phyloP scores from a whole-genome alignment of 768 basidiomycete species.

The Cystofilobasidium macerans region DNA sequence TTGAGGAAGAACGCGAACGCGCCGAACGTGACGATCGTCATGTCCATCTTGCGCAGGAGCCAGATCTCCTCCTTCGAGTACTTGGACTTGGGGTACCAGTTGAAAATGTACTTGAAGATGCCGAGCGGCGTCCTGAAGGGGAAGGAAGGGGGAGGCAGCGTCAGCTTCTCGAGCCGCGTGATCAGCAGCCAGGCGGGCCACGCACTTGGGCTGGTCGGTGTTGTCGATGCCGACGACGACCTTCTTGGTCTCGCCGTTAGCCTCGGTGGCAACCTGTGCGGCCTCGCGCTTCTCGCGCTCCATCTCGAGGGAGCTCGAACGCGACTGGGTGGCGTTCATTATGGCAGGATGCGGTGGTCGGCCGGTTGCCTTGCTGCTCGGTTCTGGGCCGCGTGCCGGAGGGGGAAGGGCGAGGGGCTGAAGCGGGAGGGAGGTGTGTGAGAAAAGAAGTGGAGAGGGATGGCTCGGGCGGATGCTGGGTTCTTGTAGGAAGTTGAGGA shows the following conservation, averaged over 20 bases:
- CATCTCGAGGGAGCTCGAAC: not conserved
- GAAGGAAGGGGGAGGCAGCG: too few species aligned
- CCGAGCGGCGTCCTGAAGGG: not conserved
- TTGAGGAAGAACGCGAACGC: constrained; percentile 21
- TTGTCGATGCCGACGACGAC: constrained; percentile 3
- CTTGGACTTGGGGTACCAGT: constrained; percentile 14
- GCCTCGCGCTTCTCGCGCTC: constrained; percentile 4
- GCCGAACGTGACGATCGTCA: constrained; percentile 10
- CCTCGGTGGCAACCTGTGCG: not conserved
- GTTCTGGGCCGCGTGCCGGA: too few species aligned
- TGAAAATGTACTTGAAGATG: constrained; percentile 9
- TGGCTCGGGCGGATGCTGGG: too few species aligned
- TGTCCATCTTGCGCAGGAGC: constrained; percentile 7
- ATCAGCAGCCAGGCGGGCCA: not conserved
- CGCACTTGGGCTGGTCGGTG: constrained; percentile 1
- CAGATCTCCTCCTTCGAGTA: constrained; percentile 2
- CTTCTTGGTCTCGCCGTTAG: not conserved
- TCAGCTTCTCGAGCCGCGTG: not conserved
- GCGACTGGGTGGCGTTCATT: not conserved
- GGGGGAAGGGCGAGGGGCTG: too few species aligned
- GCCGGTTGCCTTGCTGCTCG: too few species aligned
- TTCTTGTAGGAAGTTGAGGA: too few species aligned
- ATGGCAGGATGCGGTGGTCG: not conserved
- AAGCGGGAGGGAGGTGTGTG: too few species aligned
- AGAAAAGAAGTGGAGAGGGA: too few species aligned